Percentiles rank a stretch among this genome's conserved stretches.
Conservation (phyloP, 2,329 filamentous ascomycete species). For the Colletotrichum limetticola region DNA sequence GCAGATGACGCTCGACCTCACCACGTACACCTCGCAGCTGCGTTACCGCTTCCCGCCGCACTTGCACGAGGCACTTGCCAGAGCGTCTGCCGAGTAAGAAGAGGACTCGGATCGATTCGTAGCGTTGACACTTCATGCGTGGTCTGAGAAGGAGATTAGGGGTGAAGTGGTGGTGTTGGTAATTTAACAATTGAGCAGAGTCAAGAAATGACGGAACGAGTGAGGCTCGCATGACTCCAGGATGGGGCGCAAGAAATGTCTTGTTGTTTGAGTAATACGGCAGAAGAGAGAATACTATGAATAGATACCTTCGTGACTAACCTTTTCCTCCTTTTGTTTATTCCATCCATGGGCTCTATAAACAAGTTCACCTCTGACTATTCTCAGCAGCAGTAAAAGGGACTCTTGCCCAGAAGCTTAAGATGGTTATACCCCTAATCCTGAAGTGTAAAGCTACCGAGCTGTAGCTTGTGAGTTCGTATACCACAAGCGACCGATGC, state of each 20-base stretch:
- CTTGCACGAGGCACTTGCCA: slow-evolving; percentile 88
- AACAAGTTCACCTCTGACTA: too few species aligned
- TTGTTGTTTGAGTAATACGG: slow-evolving; percentile 29
- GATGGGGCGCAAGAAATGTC: background rate
- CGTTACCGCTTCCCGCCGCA: slow-evolving; percentile 89
- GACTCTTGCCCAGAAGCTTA: too few species aligned
- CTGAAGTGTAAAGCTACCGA: too few species aligned
- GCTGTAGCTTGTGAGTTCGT: too few species aligned
- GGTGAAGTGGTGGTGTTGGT: background rate
- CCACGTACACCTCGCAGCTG: slow-evolving; percentile 93
- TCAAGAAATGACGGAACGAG: background rate
- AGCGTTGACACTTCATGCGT: background rate
- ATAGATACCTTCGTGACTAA: slow-evolving; percentile 7
- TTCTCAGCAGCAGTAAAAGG: too few species aligned
- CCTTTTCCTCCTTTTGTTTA: too few species aligned
- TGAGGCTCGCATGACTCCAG: background rate
- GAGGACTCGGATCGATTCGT: background rate
- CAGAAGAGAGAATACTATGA: slow-evolving; percentile 1
- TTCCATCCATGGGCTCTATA: too few species aligned
- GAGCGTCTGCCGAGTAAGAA: slow-evolving; percentile 76
- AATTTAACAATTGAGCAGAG: background rate
- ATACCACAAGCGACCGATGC: too few species aligned
- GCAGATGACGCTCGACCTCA: slow-evolving; percentile 87
- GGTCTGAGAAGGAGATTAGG: background rate
- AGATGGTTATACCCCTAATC: too few species aligned